Evolutionary conservation across 352 stramenopile species (phyloP).

Genomic region (Phytophthora cactorum): DNA sequence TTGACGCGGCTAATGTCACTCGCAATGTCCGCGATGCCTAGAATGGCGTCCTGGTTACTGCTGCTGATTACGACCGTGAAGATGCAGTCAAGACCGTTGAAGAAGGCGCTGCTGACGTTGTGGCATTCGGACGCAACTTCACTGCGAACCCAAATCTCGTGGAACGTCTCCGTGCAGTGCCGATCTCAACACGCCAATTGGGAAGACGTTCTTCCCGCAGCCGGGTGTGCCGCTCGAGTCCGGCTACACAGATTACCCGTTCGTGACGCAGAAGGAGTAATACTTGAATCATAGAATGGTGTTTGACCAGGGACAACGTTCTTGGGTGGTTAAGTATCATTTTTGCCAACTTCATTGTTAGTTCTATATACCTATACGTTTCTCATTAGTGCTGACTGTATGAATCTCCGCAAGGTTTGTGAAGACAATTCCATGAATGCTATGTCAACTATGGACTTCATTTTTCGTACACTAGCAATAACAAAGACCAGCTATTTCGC

Average conservation of each 20-base stretch:
- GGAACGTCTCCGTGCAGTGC: slow-evolving; percentile 34
- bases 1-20: slow-evolving; percentile 18
- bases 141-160: slow-evolving; percentile 63
- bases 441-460: too few species aligned
- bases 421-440: too few species aligned
- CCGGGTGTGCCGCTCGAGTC: slow-evolving; percentile 19
- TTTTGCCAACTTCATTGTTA: too few species aligned
- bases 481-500: too few species aligned
- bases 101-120: slow-evolving; percentile 40
- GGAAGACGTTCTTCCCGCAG: slow-evolving; percentile 36
- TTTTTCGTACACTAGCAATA: too few species aligned
- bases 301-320: too few species aligned
- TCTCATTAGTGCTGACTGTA: too few species aligned
- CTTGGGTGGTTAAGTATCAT: too few species aligned
- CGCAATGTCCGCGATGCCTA: too few species aligned
- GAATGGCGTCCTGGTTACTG: slow-evolving; percentile 44
- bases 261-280: slow-evolving; percentile 21
- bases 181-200: slow-evolving; percentile 37
- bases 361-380: too few species aligned
- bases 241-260: slow-evolving; percentile 47
- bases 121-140: slow-evolving; percentile 54
- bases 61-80: slow-evolving; percentile 39
- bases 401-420: too few species aligned
- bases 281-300: not conserved
- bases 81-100: slow-evolving; percentile 40